Evolutionary conservation across 2,329 filamentous ascomycete species (phyloP).

Genomic region (Cordyceps pruinosa): DNA sequence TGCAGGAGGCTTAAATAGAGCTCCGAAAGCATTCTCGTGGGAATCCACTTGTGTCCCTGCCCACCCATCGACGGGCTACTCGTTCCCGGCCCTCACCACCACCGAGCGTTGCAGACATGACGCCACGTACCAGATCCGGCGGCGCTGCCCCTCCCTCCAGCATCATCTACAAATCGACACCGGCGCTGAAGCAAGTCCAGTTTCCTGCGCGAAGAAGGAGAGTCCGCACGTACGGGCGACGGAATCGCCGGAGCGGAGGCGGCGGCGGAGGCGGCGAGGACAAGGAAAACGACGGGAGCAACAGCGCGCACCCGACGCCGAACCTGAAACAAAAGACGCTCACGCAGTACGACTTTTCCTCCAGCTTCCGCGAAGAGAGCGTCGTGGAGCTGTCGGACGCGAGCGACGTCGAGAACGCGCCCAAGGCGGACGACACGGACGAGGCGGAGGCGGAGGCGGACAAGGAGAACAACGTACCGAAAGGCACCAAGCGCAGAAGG

Average conservation of each 20-base stretch:
- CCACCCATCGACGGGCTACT: background rate
- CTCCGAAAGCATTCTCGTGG: too few species aligned
- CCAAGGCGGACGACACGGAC: background rate
- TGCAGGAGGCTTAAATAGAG: background rate
- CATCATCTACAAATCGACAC: constrained; percentile 33
- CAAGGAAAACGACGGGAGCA: constrained; percentile 28
- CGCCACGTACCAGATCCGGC: constrained; percentile 32
- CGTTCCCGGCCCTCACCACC: background rate
- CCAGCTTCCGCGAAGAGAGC: constrained; percentile 27
- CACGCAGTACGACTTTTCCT: constrained; percentile 36
- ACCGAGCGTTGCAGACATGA: constrained; percentile 20
- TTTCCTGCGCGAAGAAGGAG: constrained; percentile 30
- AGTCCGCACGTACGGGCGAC: constrained; percentile 28
- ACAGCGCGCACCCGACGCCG: background rate
- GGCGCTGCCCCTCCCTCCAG: constrained; percentile 27
- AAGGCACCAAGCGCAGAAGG: background rate
- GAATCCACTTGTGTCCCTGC: background rate
- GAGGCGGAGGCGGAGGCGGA: constrained; percentile 8
- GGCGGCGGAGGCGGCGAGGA: constrained; percentile 15
- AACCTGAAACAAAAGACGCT: constrained; percentile 34
- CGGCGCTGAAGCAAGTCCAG: constrained; percentile 31
- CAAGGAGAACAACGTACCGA: constrained; percentile 16
- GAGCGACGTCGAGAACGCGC: constrained; percentile 15
- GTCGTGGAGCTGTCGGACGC: constrained; percentile 16
- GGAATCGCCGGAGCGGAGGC: background rate